Conservation (phyloP, 495 filamentous ascomycete genomes). For the Podospora pseudocomata region DNA sequence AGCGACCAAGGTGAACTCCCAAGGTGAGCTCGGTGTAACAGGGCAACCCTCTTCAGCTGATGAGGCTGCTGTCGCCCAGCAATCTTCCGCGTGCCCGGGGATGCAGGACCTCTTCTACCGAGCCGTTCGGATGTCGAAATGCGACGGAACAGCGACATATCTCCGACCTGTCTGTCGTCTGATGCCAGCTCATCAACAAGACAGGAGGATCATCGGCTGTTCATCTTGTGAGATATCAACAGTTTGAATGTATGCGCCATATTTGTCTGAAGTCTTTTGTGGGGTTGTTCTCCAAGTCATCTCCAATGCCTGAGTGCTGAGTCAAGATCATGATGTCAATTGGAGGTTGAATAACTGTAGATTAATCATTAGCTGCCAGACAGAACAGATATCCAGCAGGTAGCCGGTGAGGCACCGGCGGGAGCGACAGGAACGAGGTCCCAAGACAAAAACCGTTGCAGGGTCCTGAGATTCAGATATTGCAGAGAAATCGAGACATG, state of each 20-base stretch:
- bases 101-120: conserved; percentile 3
- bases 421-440: background rate
- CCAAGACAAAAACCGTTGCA: background rate
- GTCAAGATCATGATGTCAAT: background rate
- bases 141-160: conserved; percentile 11
- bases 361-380: too few species aligned
- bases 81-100: background rate
- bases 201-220: background rate
- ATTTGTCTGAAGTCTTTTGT: background rate
- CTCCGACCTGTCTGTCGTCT: conserved; percentile 1
- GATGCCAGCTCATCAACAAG: background rate
- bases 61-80: background rate
- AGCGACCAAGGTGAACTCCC: background rate
- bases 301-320: background rate
- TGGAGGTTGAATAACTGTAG: too few species aligned
- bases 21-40: background rate
- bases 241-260: background rate
- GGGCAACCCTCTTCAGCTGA: background rate
- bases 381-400: background rate
- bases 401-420: conserved; percentile 1
- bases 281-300: background rate
- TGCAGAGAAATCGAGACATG: background rate
- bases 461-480: background rate
- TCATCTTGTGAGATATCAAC: background rate
- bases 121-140: conserved; percentile 12